Evolutionary conservation across 495 filamentous ascomycete species (phyloP).

Genomic region (Penicillium dipodomyicola): DNA sequence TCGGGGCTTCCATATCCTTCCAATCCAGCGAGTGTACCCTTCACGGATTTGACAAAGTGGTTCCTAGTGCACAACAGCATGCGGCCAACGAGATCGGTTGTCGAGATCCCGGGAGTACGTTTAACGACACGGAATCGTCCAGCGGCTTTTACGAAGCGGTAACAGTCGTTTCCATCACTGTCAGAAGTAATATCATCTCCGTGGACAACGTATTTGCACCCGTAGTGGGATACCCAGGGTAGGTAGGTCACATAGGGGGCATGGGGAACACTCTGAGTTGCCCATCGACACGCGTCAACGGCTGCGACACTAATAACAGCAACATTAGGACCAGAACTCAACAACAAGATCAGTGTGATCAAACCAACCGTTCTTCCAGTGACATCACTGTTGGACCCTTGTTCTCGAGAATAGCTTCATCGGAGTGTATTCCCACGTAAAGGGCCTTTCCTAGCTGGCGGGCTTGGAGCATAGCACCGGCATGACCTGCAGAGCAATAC

Average conservation of each 20-base stretch:
- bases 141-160: conserved; percentile 91
- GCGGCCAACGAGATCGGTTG: conserved; percentile 92
- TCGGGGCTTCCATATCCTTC: conserved; percentile 68
- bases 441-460: conserved; percentile 82
- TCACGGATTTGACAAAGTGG: conserved; percentile 80
- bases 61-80: conserved; percentile 92
- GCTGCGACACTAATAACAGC: conserved; percentile 60
- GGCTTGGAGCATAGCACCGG: conserved; percentile 93
- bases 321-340: conserved; percentile 23
- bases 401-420: conserved; percentile 90
- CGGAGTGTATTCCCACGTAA: conserved; percentile 87
- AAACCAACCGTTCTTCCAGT: conserved; percentile 71
- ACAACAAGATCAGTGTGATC: not conserved
- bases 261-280: conserved; percentile 73
- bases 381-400: conserved; percentile 99
- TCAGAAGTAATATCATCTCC: conserved; percentile 89
- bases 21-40: conserved; percentile 60
- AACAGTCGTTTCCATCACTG: conserved; percentile 86
- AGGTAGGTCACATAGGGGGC: conserved; percentile 95
- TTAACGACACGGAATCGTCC: conserved; percentile 91
- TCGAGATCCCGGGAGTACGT: conserved; percentile 93
- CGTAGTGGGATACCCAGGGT: conserved; percentile 90
- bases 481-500: conserved; percentile 64
- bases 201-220: conserved; percentile 89
- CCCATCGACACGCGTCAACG: conserved; percentile 93